phyloP scores from a whole-genome alignment of 345 rosid species.

The Psidium friedrichsthalianum region DNA sequence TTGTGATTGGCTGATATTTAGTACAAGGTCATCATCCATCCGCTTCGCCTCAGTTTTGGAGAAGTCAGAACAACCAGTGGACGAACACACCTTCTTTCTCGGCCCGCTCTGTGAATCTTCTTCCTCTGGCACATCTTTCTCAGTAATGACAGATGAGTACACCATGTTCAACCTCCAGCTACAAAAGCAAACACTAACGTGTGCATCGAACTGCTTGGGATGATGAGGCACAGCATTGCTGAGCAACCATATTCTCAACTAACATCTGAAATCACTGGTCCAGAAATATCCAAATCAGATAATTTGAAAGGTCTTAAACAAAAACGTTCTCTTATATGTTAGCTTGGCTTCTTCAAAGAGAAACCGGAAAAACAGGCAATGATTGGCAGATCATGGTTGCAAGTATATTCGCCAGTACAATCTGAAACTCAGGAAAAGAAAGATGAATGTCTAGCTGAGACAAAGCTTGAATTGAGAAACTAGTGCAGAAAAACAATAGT shows the following conservation, averaged over 20 bases:
- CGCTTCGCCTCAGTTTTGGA: conserved; percentile 13
- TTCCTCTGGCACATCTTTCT: conserved; percentile 24
- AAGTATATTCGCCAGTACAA: neutral
- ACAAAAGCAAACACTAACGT: conserved; percentile 11
- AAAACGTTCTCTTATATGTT: neutral
- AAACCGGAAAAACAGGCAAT: neutral
- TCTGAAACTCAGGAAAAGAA: neutral
- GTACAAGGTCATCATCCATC: conserved; percentile 21
- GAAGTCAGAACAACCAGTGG: neutral
- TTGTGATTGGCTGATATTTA: conserved; percentile 42
- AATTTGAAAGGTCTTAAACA: neutral
- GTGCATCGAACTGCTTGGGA: conserved; percentile 17
- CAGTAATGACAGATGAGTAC: conserved; percentile 15
- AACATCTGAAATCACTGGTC: neutral
- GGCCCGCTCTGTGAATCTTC: conserved; percentile 25
- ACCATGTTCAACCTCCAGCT: conserved; percentile 34
- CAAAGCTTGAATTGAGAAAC: neutral
- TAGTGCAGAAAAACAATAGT: neutral
- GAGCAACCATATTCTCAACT: neutral
- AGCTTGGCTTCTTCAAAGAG: neutral
- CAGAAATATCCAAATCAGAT: neutral
- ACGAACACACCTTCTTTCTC: neutral
- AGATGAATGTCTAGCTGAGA: neutral
- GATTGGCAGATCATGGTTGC: neutral
- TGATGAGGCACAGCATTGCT: conserved; percentile 4